Percentiles rank a stretch among this genome's conserved stretches.
phyloP scores from a whole-genome alignment of 2,329 filamentous ascomycete species.

The Ceratocystis eucalypticola region DNA sequence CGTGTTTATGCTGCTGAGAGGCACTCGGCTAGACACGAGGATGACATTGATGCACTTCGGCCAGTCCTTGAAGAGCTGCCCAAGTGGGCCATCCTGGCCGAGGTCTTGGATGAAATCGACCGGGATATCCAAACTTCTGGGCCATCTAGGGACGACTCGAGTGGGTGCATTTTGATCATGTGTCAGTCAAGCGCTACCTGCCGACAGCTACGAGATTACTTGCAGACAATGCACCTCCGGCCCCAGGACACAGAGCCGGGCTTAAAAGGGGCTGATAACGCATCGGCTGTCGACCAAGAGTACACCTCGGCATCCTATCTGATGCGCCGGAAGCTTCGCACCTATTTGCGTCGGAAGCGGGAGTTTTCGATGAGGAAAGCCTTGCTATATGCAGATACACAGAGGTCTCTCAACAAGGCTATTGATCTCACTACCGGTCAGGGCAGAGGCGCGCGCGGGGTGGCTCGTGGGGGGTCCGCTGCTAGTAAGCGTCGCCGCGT shows the following conservation, averaged over 20 bases:
- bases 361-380: slow-evolving; percentile 78
- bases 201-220: slow-evolving; percentile 75
- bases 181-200: slow-evolving; percentile 78
- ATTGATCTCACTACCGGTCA: slow-evolving; percentile 31
- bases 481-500: slow-evolving; percentile 74
- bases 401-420: slow-evolving; percentile 57
- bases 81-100: slow-evolving; percentile 82
- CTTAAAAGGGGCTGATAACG: slow-evolving; percentile 23
- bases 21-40: slow-evolving; percentile 18
- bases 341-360: slow-evolving; percentile 81
- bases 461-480: neutral
- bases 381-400: slow-evolving; percentile 64
- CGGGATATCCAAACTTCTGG: slow-evolving; percentile 78
- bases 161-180: slow-evolving; percentile 90
- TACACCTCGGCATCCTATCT: slow-evolving; percentile 65
- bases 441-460: slow-evolving; percentile 42
- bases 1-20: slow-evolving; percentile 62
- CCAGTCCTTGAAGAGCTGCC: slow-evolving; percentile 87
- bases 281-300: slow-evolving; percentile 30
- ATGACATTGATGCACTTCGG: slow-evolving; percentile 47
- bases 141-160: slow-evolving; percentile 62
- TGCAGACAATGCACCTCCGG: slow-evolving; percentile 77
- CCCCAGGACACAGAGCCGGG: slow-evolving; percentile 35
- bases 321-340: slow-evolving; percentile 76
- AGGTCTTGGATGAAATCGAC: slow-evolving; percentile 87